A percentile compares a stretch with the other conserved stretches of the same genome.
Conservation (phyloP, 192 early-diverging fungal species). For the Linnemannia exigua region DNA sequence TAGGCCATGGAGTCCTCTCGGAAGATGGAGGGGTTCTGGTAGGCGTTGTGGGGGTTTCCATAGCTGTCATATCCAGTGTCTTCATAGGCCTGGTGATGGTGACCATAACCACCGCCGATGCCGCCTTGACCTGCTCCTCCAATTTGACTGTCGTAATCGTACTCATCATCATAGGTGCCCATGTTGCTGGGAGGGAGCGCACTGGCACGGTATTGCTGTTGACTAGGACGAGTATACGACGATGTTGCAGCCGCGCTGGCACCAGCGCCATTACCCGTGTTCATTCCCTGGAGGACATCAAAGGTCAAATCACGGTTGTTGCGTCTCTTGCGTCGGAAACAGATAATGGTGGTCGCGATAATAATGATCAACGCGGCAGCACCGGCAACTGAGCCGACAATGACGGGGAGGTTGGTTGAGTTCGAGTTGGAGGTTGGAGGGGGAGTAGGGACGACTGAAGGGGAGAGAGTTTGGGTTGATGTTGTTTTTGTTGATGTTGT, state of each 20-base stretch:
- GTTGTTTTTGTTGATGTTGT: not conserved
- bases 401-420: slow-evolving; percentile 37
- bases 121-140: slow-evolving; percentile 9
- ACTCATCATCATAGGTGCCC: slow-evolving; percentile 33
- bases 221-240: slow-evolving; percentile 7
- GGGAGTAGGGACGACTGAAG: not conserved
- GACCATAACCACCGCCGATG: not conserved
- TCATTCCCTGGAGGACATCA: slow-evolving; percentile 45
- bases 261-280: not conserved
- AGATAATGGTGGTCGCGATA: slow-evolving; percentile 42
- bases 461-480: not conserved
- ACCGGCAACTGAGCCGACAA: slow-evolving; percentile 39
- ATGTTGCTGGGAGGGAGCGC: slow-evolving; percentile 11
- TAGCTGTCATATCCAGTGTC: slow-evolving; percentile 50
- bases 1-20: slow-evolving; percentile 47
- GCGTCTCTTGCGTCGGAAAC: slow-evolving; percentile 37
- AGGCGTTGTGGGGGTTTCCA: slow-evolving; percentile 24
- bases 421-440: not conserved
- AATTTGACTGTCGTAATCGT: slow-evolving; percentile 24
- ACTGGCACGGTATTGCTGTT: slow-evolving; percentile 16
- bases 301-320: slow-evolving; percentile 42
- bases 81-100: not conserved
- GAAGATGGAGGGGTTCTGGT: slow-evolving; percentile 53
- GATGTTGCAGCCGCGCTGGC: not conserved
- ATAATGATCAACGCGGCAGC: slow-evolving; percentile 31